These are phyloP conservation scores for Alternaria sp. DNA, from an alignment of 2,329 filamentous ascomycete genomes.

Conservation along the genomic window DNA sequence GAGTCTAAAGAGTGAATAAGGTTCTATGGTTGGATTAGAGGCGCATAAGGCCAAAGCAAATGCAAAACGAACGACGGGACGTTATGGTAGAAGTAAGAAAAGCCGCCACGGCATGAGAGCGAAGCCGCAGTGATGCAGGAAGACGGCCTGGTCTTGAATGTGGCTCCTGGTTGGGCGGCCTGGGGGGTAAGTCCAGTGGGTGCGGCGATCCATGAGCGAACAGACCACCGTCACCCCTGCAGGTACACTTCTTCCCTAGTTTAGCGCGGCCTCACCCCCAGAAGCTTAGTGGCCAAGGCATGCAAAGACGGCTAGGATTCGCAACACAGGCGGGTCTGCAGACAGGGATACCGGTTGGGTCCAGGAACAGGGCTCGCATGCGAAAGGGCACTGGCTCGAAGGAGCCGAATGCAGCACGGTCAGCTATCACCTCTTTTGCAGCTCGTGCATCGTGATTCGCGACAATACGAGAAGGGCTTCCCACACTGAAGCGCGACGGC, in stretches of 20 bases:
- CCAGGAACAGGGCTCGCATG: conserved; percentile 35
- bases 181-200: conserved; percentile 23
- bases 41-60: conserved; percentile 33
- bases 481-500: conserved; percentile 16
- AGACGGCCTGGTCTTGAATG: conserved; percentile 34
- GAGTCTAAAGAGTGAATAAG: conserved; percentile 32
- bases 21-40: conserved; percentile 33
- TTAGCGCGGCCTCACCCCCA: conserved; percentile 31
- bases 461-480: conserved; percentile 9
- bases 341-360: conserved; percentile 33
- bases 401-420: conserved; percentile 19
- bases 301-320: conserved; percentile 32
- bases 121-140: conserved; percentile 33
- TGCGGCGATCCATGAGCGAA: conserved; percentile 41
- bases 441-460: conserved; percentile 30
- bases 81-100: conserved; percentile 37
- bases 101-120: conserved; percentile 36
- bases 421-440: conserved; percentile 9
- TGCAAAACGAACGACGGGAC: conserved; percentile 35
- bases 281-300: conserved; percentile 32
- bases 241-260: conserved; percentile 26
- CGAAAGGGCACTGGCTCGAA: conserved; percentile 33
- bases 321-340: conserved; percentile 28
- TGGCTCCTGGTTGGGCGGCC: conserved; percentile 43
- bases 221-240: conserved; percentile 39